Base-by-base conservation (phyloP, 1,284 basidiomycete species). In the Ceratobasidium papillatum region DNA sequence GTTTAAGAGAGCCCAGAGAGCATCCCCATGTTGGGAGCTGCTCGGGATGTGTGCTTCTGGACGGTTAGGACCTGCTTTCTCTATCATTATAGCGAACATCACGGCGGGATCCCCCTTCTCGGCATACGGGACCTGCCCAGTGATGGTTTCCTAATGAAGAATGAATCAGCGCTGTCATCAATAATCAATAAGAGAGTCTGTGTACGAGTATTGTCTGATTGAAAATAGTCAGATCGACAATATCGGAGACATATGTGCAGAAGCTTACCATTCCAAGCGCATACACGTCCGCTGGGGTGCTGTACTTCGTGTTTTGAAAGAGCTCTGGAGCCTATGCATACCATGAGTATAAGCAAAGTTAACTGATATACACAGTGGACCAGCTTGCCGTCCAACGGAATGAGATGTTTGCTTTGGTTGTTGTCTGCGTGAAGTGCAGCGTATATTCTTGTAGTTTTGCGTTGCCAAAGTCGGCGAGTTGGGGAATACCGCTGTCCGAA, bases 111-210 rank as follows among this genome's bases (percentile, higher is more conserved):
- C 66, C 8, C 22, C 27, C 25, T 56, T 43, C 12, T 38, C 66
- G 14, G 32, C 3, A 11, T 38, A 58, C 7, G 66, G 66, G 4
- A 69, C 36, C 17, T 45, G 19, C 12, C 66, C 66, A 14, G 52
- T 69, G 34, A 69, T 56, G 7, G 22, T 45, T 58, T 69, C 66
- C 66, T 69, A n/a, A n/a, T n/a, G n/a, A n/a, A n/a, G n/a, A n/a
- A n/a, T n/a, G n/a, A n/a, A n/a, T n/a, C n/a, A n/a, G n/a, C n/a
- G n/a, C n/a, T n/a, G n/a, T n/a, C n/a, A n/a, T n/a, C n/a, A n/a
- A n/a, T n/a, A n/a, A n/a, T n/a, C n/a, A n/a, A n/a, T n/a, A n/a
- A n/a, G n/a, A n/a, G n/a, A n/a, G n/a, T n/a, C n/a, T n/a, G n/a
- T n/a, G 7, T 27, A 49, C 43, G 7, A 65, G 30, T n/a, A 65